A percentile compares a stretch with the other conserved stretches of the same genome.
phyloP scores from a whole-genome alignment of 2,329 filamentous ascomycete genomes.

The Xylaria multiplex region DNA sequence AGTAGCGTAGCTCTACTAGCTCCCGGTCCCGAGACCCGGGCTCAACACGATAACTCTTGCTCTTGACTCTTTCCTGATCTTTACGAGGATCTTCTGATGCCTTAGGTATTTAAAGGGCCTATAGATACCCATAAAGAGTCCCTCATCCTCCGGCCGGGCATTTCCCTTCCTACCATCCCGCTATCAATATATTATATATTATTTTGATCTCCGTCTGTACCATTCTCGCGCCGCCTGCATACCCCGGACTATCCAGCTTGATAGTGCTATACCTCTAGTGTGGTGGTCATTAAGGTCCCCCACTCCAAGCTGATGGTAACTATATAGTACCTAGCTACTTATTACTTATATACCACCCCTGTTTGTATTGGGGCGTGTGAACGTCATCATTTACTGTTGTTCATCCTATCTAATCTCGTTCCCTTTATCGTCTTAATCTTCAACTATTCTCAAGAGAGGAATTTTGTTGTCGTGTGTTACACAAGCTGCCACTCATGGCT shows the following conservation, averaged over 20 bases:
- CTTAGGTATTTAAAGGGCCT: background rate
- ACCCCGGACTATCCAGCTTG: background rate
- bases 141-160: background rate
- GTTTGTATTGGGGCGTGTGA: conserved; percentile 5
- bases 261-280: background rate
- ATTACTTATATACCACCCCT: conserved; percentile 12
- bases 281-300: background rate
- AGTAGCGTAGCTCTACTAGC: background rate
- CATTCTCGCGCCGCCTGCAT: background rate
- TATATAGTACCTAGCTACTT: conserved; percentile 3
- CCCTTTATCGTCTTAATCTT: background rate
- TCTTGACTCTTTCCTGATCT: background rate
- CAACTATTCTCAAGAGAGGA: background rate
- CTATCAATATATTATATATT: background rate
- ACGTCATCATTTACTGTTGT: conserved; percentile 19
- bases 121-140: background rate
- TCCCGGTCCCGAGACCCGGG: conserved; percentile 3
- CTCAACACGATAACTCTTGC: background rate
- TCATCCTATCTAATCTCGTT: background rate
- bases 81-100: background rate
- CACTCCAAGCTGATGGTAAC: conserved; percentile 1
- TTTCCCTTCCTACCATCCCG: background rate
- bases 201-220: background rate
- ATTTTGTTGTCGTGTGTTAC: background rate
- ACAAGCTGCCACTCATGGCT: conserved; percentile 65